Conservation (phyloP, 139 green algal species). For the Haematococcus lacustris region DNA sequence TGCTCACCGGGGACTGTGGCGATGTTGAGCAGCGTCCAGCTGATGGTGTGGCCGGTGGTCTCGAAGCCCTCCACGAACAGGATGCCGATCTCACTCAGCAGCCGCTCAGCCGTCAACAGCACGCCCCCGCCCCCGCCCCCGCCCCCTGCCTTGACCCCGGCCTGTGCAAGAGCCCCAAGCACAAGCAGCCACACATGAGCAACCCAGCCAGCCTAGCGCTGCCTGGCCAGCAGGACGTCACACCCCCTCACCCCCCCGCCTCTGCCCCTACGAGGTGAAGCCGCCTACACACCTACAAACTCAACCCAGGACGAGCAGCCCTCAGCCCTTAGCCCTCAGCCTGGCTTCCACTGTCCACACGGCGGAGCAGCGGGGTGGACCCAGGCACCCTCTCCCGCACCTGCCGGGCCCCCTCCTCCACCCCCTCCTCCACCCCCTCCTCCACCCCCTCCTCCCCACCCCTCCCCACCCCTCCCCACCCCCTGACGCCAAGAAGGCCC, state of each 20-base stretch:
- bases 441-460: too few relatives aligned
- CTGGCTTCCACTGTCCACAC: too few relatives aligned
- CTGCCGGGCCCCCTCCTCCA: too few relatives aligned
- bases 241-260: background rate
- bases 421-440: too few relatives aligned
- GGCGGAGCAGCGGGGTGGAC: too few relatives aligned
- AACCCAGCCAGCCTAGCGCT: background rate
- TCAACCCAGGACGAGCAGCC: too few relatives aligned
- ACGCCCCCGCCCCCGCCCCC: background rate
- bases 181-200: background rate
- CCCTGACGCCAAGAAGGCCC: too few relatives aligned
- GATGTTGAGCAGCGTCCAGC: conserved; percentile 48
- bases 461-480: too few relatives aligned
- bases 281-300: too few relatives aligned
- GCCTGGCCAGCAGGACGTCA: background rate
- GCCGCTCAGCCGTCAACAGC: conserved; percentile 11
- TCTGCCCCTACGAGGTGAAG: too few relatives aligned
- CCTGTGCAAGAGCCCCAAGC: background rate
- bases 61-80: conserved; percentile 56
- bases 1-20: conserved; percentile 26
- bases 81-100: conserved; percentile 43
- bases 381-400: too few relatives aligned
- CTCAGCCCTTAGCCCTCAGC: too few relatives aligned
- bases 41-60: conserved; percentile 60
- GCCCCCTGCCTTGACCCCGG: background rate